Conservation (phyloP, 306 rosid genomes). For the Rosa rugosa region DNA sequence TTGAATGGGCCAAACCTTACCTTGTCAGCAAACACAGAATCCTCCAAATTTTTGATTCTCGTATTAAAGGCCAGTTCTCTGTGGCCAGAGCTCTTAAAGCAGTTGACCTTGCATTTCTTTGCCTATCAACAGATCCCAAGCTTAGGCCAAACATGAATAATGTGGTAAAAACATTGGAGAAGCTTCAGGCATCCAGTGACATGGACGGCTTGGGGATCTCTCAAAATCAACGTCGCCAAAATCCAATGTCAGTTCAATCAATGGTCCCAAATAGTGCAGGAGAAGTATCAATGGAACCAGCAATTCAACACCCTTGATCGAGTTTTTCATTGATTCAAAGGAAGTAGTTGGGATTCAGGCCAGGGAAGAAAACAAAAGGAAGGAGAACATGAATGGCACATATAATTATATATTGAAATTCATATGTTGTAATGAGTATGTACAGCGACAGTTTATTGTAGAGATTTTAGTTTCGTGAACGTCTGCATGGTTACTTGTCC, state of each 20-base stretch:
- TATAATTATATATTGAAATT: background rate
- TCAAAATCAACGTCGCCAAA: constrained; percentile 14
- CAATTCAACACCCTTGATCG: constrained; percentile 6
- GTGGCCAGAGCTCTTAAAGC: constrained; percentile 54
- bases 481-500: background rate
- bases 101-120: constrained; percentile 60
- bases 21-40: constrained; percentile 69
- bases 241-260: constrained; percentile 29
- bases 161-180: constrained; percentile 63
- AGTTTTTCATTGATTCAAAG: constrained; percentile 16
- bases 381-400: too few relatives aligned
- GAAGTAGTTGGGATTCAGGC: too few relatives aligned
- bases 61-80: constrained; percentile 71
- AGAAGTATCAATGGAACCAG: constrained; percentile 12
- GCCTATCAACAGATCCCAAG: constrained; percentile 68
- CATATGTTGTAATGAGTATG: background rate
- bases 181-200: constrained; percentile 48
- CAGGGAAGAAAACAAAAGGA: too few relatives aligned
- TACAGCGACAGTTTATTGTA: background rate
- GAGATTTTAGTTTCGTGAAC: background rate
- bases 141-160: constrained; percentile 75
- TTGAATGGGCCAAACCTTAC: constrained; percentile 90
- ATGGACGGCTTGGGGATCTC: constrained; percentile 24
- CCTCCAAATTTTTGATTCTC: constrained; percentile 69
- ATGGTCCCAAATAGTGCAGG: constrained; percentile 30